Conservation (phyloP, 352 stramenopile genomes). For the Globisporangium barbulae region DNA sequence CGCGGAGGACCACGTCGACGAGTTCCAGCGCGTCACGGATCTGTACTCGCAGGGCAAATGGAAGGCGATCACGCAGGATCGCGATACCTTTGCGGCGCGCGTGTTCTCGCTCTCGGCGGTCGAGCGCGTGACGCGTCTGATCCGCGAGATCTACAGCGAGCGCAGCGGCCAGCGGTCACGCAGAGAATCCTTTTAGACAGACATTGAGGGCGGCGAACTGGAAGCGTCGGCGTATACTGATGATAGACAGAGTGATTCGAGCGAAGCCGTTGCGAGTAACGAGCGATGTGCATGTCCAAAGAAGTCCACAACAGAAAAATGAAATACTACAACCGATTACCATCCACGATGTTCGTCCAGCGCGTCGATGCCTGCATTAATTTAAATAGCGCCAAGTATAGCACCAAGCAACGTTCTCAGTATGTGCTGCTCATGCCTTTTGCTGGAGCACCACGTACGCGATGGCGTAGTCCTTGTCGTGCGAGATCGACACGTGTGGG, state of each 20-base stretch:
- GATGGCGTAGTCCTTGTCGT: conserved; percentile 80
- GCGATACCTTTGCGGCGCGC: conserved; percentile 25
- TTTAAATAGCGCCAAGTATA: background rate
- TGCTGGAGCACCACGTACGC: conserved; percentile 74
- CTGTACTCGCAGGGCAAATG: conserved; percentile 37
- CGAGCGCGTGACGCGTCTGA: conserved; percentile 53
- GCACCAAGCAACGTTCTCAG: background rate
- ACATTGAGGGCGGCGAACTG: background rate
- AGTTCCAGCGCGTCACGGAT: conserved; percentile 47
- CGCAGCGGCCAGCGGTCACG: conserved; percentile 32
- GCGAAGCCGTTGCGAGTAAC: background rate
- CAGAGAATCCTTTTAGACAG: conserved; percentile 51
- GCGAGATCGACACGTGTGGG: conserved; percentile 68
- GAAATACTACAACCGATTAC: conserved; percentile 1
- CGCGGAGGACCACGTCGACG: conserved; percentile 32
- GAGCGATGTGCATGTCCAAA: background rate
- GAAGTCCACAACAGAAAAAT: background rate
- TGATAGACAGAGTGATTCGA: background rate
- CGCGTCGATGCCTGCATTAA: background rate
- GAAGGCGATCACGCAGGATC: conserved; percentile 36
- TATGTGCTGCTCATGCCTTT: background rate
- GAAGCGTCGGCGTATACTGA: background rate
- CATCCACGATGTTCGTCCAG: background rate
- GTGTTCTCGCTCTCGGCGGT: conserved; percentile 59
- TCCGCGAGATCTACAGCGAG: conserved; percentile 64